Evolutionary conservation across 345 rosid genomes (phyloP), one percentile per base, ranked within the genome.

Genomic region (Populus nigra): DNA sequence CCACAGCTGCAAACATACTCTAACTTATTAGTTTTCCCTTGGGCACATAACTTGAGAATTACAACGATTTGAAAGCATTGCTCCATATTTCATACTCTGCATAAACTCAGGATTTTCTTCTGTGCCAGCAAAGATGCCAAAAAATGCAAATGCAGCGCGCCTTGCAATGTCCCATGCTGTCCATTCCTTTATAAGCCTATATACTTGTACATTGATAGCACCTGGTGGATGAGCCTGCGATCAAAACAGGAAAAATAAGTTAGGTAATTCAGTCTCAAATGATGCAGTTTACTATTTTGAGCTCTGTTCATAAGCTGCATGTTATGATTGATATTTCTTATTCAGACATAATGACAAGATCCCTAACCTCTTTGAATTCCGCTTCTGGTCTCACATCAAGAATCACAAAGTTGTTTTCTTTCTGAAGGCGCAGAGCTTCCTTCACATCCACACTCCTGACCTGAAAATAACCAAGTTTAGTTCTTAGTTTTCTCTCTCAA

Each of bases 111-210:
- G 99, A 75, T 96, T 96, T 84, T 93, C 99, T 87, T 96, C 99
- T 0, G 99, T 96, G 78, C 99, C 98, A 12, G 97, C 83, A 73
- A 96, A 93, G 82, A 96, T 96, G 87, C 99, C 99, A 1, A 93
- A 93, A 85, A 96, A 92, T 18, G 98, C 98, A 78, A 96, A 96
- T 41, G 97, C 99, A 73, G 93, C 96, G 57, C 99, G 93, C 66
- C 99, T 90, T 36, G 97, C 97, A 35, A 96, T 96, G 85, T 96
- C 99, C 99, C 99, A 96, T 39, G 99, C 87, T 9, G 98, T 96
- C 99, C 98, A 93, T 77, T 96, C 99, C 84, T 90, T 89, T 82
- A 96, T 96, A 43, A 96, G 92, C 81, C 98, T 92, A 69, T 96
- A 96, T 78, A 96, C 88, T 84, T 96, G 97, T 79, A 93, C 89